Base-by-base conservation (phyloP, 129 eudicot species). In the Silybum marianum region DNA sequence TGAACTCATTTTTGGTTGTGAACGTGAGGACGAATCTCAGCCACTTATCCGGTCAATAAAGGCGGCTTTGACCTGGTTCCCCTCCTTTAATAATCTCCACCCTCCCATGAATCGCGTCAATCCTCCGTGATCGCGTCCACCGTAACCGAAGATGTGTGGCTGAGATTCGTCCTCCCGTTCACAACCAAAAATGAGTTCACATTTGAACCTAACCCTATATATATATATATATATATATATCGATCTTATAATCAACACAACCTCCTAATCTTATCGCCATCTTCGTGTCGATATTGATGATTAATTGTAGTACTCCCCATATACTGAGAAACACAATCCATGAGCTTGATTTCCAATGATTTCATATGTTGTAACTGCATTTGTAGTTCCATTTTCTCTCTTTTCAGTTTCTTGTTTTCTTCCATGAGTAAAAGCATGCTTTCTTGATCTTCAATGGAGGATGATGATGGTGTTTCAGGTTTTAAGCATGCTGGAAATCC, bases 291-390 rank as follows among this genome's bases (percentile, higher is more conserved):
- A 16, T 28, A n/a, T 46, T 81, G 75, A 3, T 81, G 80, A 48
- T 48, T 48, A 26, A 14, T 65, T 26, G 22, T 65, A 28, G 48
- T 44, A 11, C 3, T 44, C 0, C n/a, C 73, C 82, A 75, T 42
- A 46, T 79, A 79, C 18, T 76, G 81, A 65, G 91, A 82, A 71
- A 80, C 71, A 81, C 87, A 85, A 42, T 82, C 81, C 75, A 77
- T 22, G 42, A 88, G 72, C 75, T 86, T 82, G 28, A 39, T 39
- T 69, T 88, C 87, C 26, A 85, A 60, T 9, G 74, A 71, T 69
- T 88, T 88, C 80, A 85, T 80, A 36, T 88, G 89, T n/a, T 84
- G 81, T 22, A 88, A 80, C 70, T 88, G 81, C 83, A 79, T 82
- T 79, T 88, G 74, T 77, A 88, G 76, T 36, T 88, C 91, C 72